A percentile compares a stretch with the other conserved stretches of the same genome.
Conservation (phyloP, 768 basidiomycete species). For the Psilocybe tampanensis region DNA sequence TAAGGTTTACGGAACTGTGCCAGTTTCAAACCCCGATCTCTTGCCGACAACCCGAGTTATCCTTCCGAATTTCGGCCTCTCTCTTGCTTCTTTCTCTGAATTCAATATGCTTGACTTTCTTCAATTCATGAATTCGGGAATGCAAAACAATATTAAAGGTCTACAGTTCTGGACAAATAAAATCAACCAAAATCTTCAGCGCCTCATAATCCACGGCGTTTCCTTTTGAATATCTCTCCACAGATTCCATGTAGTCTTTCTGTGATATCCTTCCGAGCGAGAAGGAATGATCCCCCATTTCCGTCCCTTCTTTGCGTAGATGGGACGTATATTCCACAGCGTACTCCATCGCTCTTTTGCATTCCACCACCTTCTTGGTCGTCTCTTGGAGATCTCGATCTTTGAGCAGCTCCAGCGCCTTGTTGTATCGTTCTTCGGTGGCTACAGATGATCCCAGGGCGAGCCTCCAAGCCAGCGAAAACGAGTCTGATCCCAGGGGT, state of each 20-base stretch:
- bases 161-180: conserved; percentile 14
- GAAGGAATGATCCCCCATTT: conserved; percentile 9
- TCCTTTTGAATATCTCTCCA: conserved; percentile 17
- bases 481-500: conserved; percentile 19
- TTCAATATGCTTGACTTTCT: no score
- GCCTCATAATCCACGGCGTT: conserved; percentile 15
- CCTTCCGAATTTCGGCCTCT: no score
- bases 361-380: conserved; percentile 12
- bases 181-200: conserved; percentile 20
- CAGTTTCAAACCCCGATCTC: not conserved
- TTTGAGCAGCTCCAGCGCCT: conserved; percentile 20
- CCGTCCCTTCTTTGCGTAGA: conserved; percentile 11
- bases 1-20: conserved; percentile 26
- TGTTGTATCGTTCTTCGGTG: conserved; percentile 23
- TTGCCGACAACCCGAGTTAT: no score
- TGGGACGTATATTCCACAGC: conserved; percentile 19
- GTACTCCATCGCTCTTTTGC: conserved; percentile 16
- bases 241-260: conserved; percentile 22
- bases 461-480: conserved; percentile 19
- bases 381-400: conserved; percentile 3
- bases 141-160: not conserved
- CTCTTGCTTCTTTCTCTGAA: no score
- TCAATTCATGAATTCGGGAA: no score
- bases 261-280: conserved; percentile 13
- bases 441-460: conserved; percentile 25